Conservation (phyloP, 176 grass and related monocot genomes). For the Avena eriantha region DNA sequence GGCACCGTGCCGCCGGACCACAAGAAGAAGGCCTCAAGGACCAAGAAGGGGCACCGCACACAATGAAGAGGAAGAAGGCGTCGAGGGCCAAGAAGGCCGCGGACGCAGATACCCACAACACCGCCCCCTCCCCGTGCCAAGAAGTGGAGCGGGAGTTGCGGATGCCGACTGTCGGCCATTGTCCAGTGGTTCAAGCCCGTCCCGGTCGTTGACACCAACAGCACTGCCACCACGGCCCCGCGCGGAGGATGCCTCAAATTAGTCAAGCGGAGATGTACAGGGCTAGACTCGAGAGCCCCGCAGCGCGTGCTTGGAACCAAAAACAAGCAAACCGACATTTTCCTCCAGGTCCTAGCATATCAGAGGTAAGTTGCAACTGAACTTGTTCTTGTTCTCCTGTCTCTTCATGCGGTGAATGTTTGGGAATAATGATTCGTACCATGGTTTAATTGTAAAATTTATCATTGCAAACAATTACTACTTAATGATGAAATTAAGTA, state of each 20-base stretch:
- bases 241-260: no score
- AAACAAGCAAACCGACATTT: background rate
- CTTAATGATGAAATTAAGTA: no score
- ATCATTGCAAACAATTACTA: no score
- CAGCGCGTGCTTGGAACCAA: background rate
- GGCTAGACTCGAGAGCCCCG: background rate
- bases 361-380: background rate
- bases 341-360: background rate
- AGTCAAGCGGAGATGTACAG: background rate
- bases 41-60: background rate
- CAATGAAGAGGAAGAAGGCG: background rate
- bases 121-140: background rate
- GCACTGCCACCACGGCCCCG: no score
- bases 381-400: no score
- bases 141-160: background rate
- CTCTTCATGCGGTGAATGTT: no score
- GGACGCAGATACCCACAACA: background rate
- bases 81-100: background rate
- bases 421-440: no score
- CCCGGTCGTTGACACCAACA: no score
- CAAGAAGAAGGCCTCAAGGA: background rate
- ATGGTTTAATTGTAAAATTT: no score
- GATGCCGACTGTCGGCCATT: background rate
- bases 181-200: no score
- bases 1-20: background rate